Evolutionary conservation across 371 early-diverging fungal species (phyloP).

Genomic region (Mortierella sp.): DNA sequence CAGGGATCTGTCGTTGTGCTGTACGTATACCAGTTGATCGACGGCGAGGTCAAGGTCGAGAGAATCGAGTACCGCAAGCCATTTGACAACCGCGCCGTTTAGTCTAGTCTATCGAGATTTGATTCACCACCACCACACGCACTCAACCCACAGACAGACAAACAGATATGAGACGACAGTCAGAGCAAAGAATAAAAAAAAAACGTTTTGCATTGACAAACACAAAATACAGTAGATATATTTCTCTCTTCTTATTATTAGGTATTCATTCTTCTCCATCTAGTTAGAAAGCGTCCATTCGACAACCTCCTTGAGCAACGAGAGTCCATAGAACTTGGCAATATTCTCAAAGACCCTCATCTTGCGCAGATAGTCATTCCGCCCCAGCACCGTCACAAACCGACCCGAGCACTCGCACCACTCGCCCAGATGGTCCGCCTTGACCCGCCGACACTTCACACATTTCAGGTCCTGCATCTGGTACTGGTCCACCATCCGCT

Average conservation of each 20-base stretch:
- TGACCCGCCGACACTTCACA: slow-evolving; percentile 82
- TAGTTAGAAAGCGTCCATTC: slow-evolving; percentile 60
- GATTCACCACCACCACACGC: neutral
- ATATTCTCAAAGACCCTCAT: slow-evolving; percentile 75
- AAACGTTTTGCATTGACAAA: no score
- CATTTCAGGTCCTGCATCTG: slow-evolving; percentile 93
- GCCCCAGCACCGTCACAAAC: slow-evolving; percentile 64
- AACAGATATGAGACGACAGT: neutral
- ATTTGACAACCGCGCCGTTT: slow-evolving; percentile 54
- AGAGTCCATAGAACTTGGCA: slow-evolving; percentile 70
- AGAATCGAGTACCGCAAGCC: slow-evolving; percentile 87
- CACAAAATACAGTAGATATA: neutral
- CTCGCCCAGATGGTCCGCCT: slow-evolving; percentile 78
- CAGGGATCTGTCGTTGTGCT: slow-evolving; percentile 81
- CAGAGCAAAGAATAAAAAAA: neutral
- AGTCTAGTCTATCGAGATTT: neutral
- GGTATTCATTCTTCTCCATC: neutral
- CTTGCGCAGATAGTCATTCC: slow-evolving; percentile 63
- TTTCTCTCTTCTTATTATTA: neutral
- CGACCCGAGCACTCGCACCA: slow-evolving; percentile 74
- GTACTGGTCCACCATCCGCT: slow-evolving; percentile 80
- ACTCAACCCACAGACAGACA: neutral
- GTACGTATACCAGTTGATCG: slow-evolving; percentile 93
- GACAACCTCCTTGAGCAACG: slow-evolving; percentile 69
- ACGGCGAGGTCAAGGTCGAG: slow-evolving; percentile 93